Evolutionary conservation across 371 early-diverging fungal genomes (phyloP), one percentile per base, ranked within the genome.

Genomic region (Mortierella sp.): DNA sequence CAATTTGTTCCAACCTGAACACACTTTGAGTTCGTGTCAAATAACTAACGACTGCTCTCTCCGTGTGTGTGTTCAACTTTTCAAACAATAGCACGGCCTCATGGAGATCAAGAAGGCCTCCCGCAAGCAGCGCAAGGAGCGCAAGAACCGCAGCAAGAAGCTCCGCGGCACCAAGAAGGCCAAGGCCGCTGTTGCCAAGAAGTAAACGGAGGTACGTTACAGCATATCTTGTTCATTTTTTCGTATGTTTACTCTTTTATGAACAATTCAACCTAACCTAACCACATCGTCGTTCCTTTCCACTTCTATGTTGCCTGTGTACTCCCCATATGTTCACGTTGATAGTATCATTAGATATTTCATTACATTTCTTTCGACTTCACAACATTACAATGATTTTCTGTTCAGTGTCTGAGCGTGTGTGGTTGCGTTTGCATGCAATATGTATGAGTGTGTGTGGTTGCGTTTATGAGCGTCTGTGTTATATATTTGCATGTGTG

Each of bases 91-190:
- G 91, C 94, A 96, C 83, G 97, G 97, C 78, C 89, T 95, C 81
- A 94, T 91, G 84, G 96, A 94, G 89, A 88, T 90, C 83, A 89
- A 90, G 88, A 95, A 94, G 90, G 92, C 94, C 83, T 94, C 96
- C 82, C 97, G 99, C 90, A 99, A 98, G 96, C 99, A 98, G 92
- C 96, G 97, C 89, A 99, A 98, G 96, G 98, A 99, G 93, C 95
- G 96, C 92, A 98, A 99, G 97, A 99, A 99, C 98, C 95, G 99
- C 88, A 92, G 94, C 91, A 99, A 99, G 97, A 99, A 98, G 95
- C 92, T 97, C 95, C 95, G 98, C 83, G 99, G 99, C 89, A 97
- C 97, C 91, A 96, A 95, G 92, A 99, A 99, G 96, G 92, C 94
- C 90, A 98, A 97, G 95, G 95, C 93, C 83, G 88, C 91, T 74